Percentiles rank a stretch among this genome's conserved stretches.
Evolutionary conservation across 2,329 filamentous ascomycete genomes (phyloP).

Genomic region (Thielaviopsis ethacetica): DNA sequence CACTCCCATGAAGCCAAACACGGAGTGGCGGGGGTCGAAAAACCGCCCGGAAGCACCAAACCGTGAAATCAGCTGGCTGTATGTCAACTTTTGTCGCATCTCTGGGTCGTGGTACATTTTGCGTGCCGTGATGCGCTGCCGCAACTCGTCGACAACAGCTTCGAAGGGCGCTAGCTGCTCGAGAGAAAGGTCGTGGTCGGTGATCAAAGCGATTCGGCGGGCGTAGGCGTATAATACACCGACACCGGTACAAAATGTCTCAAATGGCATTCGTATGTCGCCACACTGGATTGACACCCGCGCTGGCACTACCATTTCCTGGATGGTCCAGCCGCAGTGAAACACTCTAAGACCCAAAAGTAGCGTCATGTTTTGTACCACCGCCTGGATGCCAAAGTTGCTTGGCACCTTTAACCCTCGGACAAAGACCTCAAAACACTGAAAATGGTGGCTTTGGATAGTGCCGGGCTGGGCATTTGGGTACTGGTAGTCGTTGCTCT

Average conservation of each 20-base stretch:
- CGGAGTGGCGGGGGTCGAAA: neutral
- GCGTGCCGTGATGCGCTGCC: neutral
- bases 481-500: neutral
- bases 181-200: neutral
- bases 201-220: neutral
- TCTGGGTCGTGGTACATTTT: constrained; percentile 2
- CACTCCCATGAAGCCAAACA: constrained; percentile 2
- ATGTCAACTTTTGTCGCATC: neutral
- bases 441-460: neutral
- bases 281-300: neutral
- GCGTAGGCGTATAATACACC: neutral
- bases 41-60: neutral
- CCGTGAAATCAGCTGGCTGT: neutral
- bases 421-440: neutral
- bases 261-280: neutral
- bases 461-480: neutral
- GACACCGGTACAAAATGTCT: neutral
- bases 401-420: neutral
- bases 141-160: neutral
- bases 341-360: neutral
- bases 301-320: neutral
- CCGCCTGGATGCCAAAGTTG: neutral
- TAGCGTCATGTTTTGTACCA: neutral
- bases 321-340: neutral
- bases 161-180: neutral